phyloP scores from a whole-genome alignment of 2,329 filamentous ascomycete genomes.

The Fusarium dimerum region DNA sequence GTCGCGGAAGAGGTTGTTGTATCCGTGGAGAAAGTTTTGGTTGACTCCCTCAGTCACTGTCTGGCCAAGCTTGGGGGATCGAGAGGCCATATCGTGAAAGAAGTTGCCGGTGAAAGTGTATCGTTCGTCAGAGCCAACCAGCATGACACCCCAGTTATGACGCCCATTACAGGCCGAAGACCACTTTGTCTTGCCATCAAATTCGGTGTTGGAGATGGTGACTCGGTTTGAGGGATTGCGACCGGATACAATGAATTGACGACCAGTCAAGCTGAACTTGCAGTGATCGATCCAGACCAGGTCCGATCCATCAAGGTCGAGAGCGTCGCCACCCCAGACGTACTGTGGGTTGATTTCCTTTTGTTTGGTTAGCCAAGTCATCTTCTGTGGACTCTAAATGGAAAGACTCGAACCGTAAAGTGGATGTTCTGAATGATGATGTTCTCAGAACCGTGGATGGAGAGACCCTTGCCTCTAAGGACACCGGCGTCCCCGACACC shows the following conservation, averaged over 20 bases:
- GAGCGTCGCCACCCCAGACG: slow-evolving; percentile 41
- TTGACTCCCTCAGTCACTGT: slow-evolving; percentile 30
- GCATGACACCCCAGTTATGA: slow-evolving; percentile 47
- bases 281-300: slow-evolving; percentile 39
- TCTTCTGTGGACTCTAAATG: too few relatives aligned
- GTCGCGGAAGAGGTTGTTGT: slow-evolving; percentile 46
- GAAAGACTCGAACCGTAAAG: background rate
- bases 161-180: slow-evolving; percentile 44
- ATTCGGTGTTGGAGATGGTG: slow-evolving; percentile 48
- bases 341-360: slow-evolving; percentile 35
- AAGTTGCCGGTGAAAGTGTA: slow-evolving; percentile 45
- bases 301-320: slow-evolving; percentile 35
- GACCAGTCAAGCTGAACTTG: slow-evolving; percentile 44
- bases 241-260: slow-evolving; percentile 40
- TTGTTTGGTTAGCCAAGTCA: slow-evolving; percentile 7
- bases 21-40: slow-evolving; percentile 41
- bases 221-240: slow-evolving; percentile 25
- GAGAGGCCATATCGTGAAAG: slow-evolving; percentile 45
- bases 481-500: slow-evolving; percentile 40
- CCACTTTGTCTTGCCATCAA: slow-evolving; percentile 42
- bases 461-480: slow-evolving; percentile 42
- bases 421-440: slow-evolving; percentile 41
- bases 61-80: slow-evolving; percentile 40
- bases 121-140: slow-evolving; percentile 40
- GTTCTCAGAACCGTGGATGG: slow-evolving; percentile 34